These are phyloP conservation scores for Epichloe brachyelytri DNA, from an alignment of 2,329 filamentous ascomycete genomes.

Conservation along the genomic window DNA sequence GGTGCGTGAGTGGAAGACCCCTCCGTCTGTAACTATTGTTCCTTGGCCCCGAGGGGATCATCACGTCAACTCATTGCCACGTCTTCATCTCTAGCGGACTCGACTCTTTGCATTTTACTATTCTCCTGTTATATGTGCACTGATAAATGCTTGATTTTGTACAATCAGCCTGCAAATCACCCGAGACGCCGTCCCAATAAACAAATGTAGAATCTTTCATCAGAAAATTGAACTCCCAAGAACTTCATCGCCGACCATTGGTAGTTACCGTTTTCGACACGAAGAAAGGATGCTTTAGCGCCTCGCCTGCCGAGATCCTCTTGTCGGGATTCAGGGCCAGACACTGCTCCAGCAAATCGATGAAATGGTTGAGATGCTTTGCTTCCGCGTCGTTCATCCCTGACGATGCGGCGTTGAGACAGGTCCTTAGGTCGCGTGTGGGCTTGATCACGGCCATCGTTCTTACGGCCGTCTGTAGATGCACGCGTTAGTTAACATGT, in stretches of 20 bases:
- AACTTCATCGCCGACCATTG: conserved; percentile 1
- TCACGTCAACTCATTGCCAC: no score
- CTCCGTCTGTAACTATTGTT: no score
- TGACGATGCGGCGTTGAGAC: conserved; percentile 60
- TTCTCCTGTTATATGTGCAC: no score
- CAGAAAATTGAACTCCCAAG: not conserved
- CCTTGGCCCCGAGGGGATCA: no score
- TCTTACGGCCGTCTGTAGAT: conserved; percentile 48
- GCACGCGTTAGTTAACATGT: not conserved
- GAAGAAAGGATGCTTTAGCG: conserved; percentile 83
- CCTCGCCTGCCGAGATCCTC: conserved; percentile 74
- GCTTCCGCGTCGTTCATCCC: conserved; percentile 62
- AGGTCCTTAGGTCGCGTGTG: conserved; percentile 67
- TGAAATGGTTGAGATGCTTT: conserved; percentile 69
- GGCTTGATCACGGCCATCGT: conserved; percentile 61
- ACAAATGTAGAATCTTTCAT: not conserved
- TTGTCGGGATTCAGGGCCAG: conserved; percentile 86
- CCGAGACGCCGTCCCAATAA: no score
- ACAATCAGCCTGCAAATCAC: no score
- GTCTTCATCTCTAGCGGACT: no score
- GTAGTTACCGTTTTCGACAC: conserved; percentile 19
- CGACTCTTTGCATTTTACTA: no score
- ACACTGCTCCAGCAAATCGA: conserved; percentile 80
- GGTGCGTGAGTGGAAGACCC: no score
- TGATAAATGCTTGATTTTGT: no score